phyloP scores from a whole-genome alignment of 2,329 filamentous ascomycete species.

The Sclerotinia borealis region DNA sequence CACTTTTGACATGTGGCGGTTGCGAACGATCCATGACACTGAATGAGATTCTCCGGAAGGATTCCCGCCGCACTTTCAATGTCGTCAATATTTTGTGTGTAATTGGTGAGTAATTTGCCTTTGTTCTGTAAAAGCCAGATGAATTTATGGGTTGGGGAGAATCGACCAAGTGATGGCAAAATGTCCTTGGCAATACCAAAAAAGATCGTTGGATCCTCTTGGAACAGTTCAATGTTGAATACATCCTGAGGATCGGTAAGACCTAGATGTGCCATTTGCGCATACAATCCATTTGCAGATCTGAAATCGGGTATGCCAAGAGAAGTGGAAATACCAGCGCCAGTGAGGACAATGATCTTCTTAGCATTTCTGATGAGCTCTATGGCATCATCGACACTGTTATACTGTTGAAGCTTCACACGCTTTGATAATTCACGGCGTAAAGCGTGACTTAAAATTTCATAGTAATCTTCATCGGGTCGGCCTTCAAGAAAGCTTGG shows the following conservation, averaged over 20 bases:
- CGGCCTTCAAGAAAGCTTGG: conserved; percentile 67
- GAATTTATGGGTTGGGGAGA: conserved; percentile 90
- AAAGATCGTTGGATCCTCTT: conserved; percentile 80
- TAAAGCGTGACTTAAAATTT: conserved; percentile 69
- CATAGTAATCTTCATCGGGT: conserved; percentile 69
- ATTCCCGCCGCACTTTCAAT: conserved; percentile 86
- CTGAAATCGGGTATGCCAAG: conserved; percentile 96
- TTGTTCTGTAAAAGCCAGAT: conserved; percentile 83
- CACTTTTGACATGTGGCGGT: conserved; percentile 87
- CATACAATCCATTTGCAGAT: conserved; percentile 86
- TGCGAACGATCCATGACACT: conserved; percentile 95
- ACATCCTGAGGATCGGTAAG: conserved; percentile 82
- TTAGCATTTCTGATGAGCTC: conserved; percentile 63
- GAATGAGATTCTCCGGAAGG: conserved; percentile 71
- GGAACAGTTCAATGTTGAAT: conserved; percentile 85
- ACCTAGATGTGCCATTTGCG: conserved; percentile 72
- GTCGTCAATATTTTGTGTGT: conserved; percentile 98
- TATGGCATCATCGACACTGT: conserved; percentile 83
- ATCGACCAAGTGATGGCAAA: conserved; percentile 70
- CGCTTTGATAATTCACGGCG: conserved; percentile 76
- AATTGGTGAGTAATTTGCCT: conserved; percentile 88
- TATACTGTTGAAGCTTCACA: conserved; percentile 72
- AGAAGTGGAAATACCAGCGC: conserved; percentile 93
- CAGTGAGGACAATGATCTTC: conserved; percentile 91
- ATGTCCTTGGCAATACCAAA: conserved; percentile 90